Percentiles rank a stretch among this genome's conserved stretches.
These are phyloP conservation scores for Leishmania martiniquensis DNA, from an alignment of 208 protist species.

Conservation along the genomic window DNA sequence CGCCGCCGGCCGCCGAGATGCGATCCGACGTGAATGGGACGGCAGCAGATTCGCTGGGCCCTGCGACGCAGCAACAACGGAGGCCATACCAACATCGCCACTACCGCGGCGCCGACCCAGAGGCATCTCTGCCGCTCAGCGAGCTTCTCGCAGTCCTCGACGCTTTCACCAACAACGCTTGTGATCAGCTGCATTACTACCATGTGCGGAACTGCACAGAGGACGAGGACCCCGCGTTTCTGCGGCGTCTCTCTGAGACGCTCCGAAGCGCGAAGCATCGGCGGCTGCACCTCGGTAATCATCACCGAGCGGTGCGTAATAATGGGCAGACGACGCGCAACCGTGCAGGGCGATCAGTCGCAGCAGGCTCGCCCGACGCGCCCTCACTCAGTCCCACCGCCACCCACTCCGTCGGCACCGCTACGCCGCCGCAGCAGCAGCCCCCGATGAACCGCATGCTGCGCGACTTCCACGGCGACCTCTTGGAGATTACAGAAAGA, in stretches of 20 bases:
- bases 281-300: slow-evolving; percentile 62
- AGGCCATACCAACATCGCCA: slow-evolving; percentile 5
- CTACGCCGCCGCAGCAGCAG: slow-evolving; percentile 16
- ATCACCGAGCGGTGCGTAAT: slow-evolving; percentile 63
- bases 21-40: not conserved
- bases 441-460: slow-evolving; percentile 63
- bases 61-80: not conserved
- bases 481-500: slow-evolving; percentile 68
- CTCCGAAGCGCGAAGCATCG: slow-evolving; percentile 64
- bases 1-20: not conserved
- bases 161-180: slow-evolving; percentile 57
- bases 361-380: not conserved
- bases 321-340: slow-evolving; percentile 64
- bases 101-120: slow-evolving; percentile 17
- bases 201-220: slow-evolving; percentile 46
- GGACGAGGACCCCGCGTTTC: slow-evolving; percentile 52
- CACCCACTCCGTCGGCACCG: slow-evolving; percentile 1
- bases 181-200: slow-evolving; percentile 38
- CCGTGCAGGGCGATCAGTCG: slow-evolving; percentile 23
- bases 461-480: slow-evolving; percentile 50
- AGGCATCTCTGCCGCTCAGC: slow-evolving; percentile 35
- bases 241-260: slow-evolving; percentile 59
- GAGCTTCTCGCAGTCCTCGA: slow-evolving; percentile 70
- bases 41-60: not conserved
- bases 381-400: slow-evolving; percentile 11